Evolutionary conservation across 1,284 basidiomycete species (phyloP).

Genomic region (Quambalaria eucalypti): DNA sequence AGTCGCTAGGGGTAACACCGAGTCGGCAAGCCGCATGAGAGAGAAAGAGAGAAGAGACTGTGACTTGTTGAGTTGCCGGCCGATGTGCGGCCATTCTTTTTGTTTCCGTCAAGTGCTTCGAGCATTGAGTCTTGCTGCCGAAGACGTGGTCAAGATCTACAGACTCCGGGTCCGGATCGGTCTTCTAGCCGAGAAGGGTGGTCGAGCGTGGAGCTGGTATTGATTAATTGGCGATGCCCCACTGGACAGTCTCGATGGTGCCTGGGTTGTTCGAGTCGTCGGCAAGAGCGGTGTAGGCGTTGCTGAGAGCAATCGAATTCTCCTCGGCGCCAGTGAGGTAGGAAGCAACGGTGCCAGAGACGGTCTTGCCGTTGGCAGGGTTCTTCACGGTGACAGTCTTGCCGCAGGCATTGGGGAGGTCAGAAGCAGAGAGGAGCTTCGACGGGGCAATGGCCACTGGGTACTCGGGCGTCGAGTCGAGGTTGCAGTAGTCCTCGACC

Average conservation of each 20-base stretch:
- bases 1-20: no score
- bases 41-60: no score
- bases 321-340: conserved; percentile 15
- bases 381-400: conserved; percentile 32
- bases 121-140: no score
- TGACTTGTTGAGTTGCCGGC: no score
- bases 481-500: conserved; percentile 16
- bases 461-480: conserved; percentile 13
- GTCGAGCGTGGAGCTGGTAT: no score
- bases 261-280: conserved; percentile 17
- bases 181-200: conserved; percentile 9
- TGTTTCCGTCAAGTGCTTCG: no score
- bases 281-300: conserved; percentile 23
- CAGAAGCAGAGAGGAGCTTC: conserved; percentile 14
- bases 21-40: no score
- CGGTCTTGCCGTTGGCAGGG: conserved; percentile 30
- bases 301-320: conserved; percentile 15
- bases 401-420: conserved; percentile 24
- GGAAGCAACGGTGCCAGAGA: conserved; percentile 24
- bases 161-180: conserved; percentile 3
- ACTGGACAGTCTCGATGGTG: conserved; percentile 25
- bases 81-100: no score
- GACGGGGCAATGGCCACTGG: conserved; percentile 25
- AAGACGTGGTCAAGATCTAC: conserved; percentile 10
- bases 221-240: conserved; percentile 21